Evolutionary conservation across 768 basidiomycete genomes (phyloP), one percentile per base, ranked within the genome.

Genomic region (Lactarius vividus): DNA sequence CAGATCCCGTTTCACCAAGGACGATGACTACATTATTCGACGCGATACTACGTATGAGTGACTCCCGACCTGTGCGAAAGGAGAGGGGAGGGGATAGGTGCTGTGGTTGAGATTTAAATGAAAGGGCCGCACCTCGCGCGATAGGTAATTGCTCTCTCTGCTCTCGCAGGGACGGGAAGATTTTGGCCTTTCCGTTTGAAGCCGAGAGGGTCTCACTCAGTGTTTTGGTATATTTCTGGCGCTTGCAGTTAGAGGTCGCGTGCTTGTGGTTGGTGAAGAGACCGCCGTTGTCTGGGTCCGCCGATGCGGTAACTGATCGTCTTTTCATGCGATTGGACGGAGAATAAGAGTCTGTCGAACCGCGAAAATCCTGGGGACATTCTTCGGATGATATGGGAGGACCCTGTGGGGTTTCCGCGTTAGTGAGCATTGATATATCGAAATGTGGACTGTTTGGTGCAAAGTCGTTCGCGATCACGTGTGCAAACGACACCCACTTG

Each of bases 1-100:
- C 97, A 23, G 95, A 97, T 15, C 97, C 97, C 0, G 97, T 98
- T 77, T 99, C 97, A 44, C 96, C 97, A 2, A 99, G 83, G 10
- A 99, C 84, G 53, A 98, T 86, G 1, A 88, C 91, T 8, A 94
- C 88, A 74, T 94, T 90, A 79, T 92, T 88, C 68, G 86, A 82
- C 35, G 77, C 76, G 59, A 96, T 87, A 75, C 88, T 88, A 64
- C 84, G 81, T 33, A 94, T 77, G 33, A 96, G 81, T 33, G 88
- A 86, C 28, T 92, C 88, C 73, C 83, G 86, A 63, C 92, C 94
- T 93, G 69, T 61, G 26, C 52, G 66, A 20, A 37, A 23, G 4
- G 16, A 8, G 44, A 39, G 37, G 37, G 26, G 31, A 4, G 26
- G 20, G 20, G 35, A 26, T 52, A 54, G 13, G 61, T 39, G 44